Conservation (phyloP, 768 basidiomycete genomes). For the Sarcomyxa edulis region DNA sequence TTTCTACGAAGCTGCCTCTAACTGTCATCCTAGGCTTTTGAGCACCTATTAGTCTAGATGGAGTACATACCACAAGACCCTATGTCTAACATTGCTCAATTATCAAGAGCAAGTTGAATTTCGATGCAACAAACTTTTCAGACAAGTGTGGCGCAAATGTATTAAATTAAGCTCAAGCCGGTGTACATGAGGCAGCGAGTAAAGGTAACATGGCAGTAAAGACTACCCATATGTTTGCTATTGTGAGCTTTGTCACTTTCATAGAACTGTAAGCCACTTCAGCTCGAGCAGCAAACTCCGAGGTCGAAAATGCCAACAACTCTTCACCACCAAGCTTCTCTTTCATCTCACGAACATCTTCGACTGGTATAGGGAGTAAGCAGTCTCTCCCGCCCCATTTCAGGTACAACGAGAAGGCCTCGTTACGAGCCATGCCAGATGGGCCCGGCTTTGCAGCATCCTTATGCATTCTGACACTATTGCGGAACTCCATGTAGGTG, state of each 20-base stretch:
- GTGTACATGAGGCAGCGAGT: too few species aligned
- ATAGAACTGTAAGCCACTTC: slow-evolving; percentile 9
- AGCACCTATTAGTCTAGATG: too few species aligned
- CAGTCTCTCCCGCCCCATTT: slow-evolving; percentile 14
- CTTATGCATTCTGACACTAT: slow-evolving; percentile 10
- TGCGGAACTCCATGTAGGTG: slow-evolving; percentile 11
- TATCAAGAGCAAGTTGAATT: too few species aligned
- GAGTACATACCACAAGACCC: too few species aligned
- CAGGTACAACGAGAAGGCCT: slow-evolving; percentile 11
- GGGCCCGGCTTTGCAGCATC: slow-evolving; percentile 16
- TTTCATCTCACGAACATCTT: slow-evolving; percentile 15
- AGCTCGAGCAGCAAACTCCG: slow-evolving; percentile 12
- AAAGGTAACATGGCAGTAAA: slow-evolving; percentile 13
- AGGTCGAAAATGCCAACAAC: slow-evolving; percentile 14
- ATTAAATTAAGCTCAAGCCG: too few species aligned
- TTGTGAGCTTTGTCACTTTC: slow-evolving; percentile 7
- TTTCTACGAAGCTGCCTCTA: too few species aligned
- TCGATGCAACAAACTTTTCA: too few species aligned
- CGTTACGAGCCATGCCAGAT: slow-evolving; percentile 18
- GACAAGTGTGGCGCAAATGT: too few species aligned
- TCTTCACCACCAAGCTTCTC: slow-evolving; percentile 16
- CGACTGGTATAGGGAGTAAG: slow-evolving; percentile 14
- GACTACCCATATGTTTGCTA: slow-evolving; percentile 15
- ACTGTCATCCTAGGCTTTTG: too few species aligned
- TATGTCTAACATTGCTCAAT: too few species aligned